Evolutionary conservation across 768 basidiomycete species (phyloP).

Genomic region (Cubamyces lactineus): DNA sequence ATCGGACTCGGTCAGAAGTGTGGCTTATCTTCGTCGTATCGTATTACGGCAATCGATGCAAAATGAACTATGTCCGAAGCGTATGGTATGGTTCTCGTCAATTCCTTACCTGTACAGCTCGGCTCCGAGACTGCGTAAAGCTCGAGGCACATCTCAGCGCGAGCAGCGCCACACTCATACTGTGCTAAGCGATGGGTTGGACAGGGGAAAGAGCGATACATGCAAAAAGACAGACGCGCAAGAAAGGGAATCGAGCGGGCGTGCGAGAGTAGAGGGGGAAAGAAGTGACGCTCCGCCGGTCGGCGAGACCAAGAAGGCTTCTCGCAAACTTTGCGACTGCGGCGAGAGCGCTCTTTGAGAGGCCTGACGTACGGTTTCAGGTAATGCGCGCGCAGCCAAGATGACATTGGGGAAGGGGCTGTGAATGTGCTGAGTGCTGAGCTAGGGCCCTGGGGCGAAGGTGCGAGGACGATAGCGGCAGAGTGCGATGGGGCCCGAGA

Average conservation of each 20-base stretch:
- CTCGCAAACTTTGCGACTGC: slow-evolving; percentile 15
- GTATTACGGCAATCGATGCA: slow-evolving; percentile 7
- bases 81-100: not conserved
- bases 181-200: not conserved
- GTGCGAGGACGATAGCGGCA: not conserved
- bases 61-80: slow-evolving; percentile 8
- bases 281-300: slow-evolving; percentile 18
- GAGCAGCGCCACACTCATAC: not conserved
- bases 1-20: not conserved
- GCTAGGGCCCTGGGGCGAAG: not conserved
- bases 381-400: not conserved
- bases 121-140: not conserved
- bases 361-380: slow-evolving; percentile 9
- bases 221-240: not conserved
- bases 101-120: not conserved
- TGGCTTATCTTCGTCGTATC: slow-evolving; percentile 4
- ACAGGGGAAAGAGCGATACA: too few relatives aligned
- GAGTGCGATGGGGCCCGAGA: too few relatives aligned
- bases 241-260: not conserved
- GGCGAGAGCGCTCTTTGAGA: slow-evolving; percentile 17
- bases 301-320: slow-evolving; percentile 19
- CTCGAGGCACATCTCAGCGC: not conserved
- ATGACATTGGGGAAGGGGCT: not conserved
- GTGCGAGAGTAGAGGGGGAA: slow-evolving; percentile 7
- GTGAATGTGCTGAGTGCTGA: not conserved